Conservation (phyloP, 2,329 filamentous ascomycete species). For the Colletotrichum aenigma region DNA sequence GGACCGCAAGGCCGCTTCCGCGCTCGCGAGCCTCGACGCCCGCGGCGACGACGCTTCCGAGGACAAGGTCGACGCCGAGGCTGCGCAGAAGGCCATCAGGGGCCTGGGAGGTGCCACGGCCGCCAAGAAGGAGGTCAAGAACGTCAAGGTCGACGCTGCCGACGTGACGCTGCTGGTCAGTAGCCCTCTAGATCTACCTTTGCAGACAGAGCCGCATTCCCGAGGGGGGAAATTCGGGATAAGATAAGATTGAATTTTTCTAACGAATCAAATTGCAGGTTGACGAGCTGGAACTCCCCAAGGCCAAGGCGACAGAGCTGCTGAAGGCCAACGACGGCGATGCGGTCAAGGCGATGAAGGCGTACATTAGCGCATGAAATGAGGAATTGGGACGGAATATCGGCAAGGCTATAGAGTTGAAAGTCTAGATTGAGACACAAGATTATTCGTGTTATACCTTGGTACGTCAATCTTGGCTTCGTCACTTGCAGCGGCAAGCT, state of each 20-base stretch:
- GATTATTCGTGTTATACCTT: background rate
- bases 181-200: background rate
- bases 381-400: background rate
- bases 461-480: background rate
- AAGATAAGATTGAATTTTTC: background rate
- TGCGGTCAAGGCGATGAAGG: constrained; percentile 68
- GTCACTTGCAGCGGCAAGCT: background rate
- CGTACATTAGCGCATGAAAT: constrained; percentile 44
- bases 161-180: constrained; percentile 74
- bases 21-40: constrained; percentile 72
- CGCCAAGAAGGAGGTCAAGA: constrained; percentile 52
- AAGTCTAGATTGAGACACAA: background rate
- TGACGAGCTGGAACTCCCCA: constrained; percentile 74
- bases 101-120: constrained; percentile 49
- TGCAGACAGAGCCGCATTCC: background rate
- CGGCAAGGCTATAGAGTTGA: background rate
- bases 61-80: constrained; percentile 67
- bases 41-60: constrained; percentile 49
- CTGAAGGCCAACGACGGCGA: constrained; percentile 75
- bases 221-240: accelerated
- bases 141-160: constrained; percentile 75
- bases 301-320: constrained; percentile 75
- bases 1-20: constrained; percentile 77
- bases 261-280: constrained; percentile 44
- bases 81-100: constrained; percentile 75